phyloP scores from a whole-genome alignment of 2,329 filamentous ascomycete species.

The Beauveria medogensis region DNA sequence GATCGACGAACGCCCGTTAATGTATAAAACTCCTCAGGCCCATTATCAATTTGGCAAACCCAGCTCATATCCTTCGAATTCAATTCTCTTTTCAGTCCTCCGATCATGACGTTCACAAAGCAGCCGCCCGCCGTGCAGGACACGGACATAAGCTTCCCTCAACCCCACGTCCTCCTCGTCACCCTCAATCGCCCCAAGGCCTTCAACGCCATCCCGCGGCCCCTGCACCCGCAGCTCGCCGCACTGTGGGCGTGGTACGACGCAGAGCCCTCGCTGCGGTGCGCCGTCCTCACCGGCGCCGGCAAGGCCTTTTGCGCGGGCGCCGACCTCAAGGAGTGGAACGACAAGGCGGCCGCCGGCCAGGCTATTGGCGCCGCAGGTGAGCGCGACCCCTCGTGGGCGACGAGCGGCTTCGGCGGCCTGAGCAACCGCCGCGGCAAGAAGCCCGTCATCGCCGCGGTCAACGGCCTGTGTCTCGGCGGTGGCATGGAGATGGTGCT shows the following conservation, averaged over 20 bases:
- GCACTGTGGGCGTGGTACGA: conserved; percentile 54
- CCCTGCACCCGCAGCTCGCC: conserved; percentile 41
- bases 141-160: conserved; percentile 41
- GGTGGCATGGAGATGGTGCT: conserved; percentile 71
- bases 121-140: conserved; percentile 32
- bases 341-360: conserved; percentile 11
- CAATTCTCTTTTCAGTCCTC: not conserved
- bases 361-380: not conserved
- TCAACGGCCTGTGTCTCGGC: conserved; percentile 67
- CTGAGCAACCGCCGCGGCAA: conserved; percentile 58
- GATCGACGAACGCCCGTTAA: not conserved
- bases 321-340: conserved; percentile 60
- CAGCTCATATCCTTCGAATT: not conserved
- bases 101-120: not conserved
- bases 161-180: conserved; percentile 47
- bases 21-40: no score
- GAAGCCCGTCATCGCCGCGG: conserved; percentile 69
- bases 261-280: conserved; percentile 49
- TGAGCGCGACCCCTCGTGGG: conserved; percentile 20
- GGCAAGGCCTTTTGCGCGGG: conserved; percentile 62
- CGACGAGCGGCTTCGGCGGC: conserved; percentile 52
- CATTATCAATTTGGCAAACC: not conserved
- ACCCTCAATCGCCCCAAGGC: conserved; percentile 50
- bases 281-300: conserved; percentile 54
- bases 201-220: conserved; percentile 48